Evolutionary conservation across 768 basidiomycete species (phyloP).

Genomic region (Mycena chlorophos): DNA sequence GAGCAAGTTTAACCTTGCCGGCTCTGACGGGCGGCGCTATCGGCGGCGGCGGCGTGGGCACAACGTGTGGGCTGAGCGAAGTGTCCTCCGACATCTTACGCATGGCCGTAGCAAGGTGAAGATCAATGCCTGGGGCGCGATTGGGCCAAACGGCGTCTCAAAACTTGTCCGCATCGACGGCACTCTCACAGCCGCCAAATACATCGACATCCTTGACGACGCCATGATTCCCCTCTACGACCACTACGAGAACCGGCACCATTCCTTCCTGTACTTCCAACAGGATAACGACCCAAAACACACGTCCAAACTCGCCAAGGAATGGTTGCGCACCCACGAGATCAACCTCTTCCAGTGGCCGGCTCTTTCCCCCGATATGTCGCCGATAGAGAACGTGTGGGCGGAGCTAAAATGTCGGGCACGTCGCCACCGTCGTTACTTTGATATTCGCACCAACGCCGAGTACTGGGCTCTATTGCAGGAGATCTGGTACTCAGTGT

Average conservation of each 20-base stretch:
- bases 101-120: constrained; percentile 2
- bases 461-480: constrained; percentile 13
- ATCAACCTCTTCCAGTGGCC: not conserved
- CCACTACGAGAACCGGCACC: constrained; percentile 2
- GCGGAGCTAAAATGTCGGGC: constrained; percentile 16
- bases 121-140: constrained; percentile 6
- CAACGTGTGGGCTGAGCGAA: not conserved
- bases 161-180: constrained; percentile 3
- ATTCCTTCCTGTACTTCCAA: constrained; percentile 21
- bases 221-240: constrained; percentile 2
- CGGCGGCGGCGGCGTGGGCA: not conserved
- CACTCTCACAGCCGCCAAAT: not conserved
- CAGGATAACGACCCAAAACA: constrained; percentile 32
- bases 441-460: constrained; percentile 8
- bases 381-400: constrained; percentile 30
- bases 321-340: constrained; percentile 22
- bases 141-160: not conserved
- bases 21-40: constrained; percentile 2
- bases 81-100: not conserved
- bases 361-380: constrained; percentile 24
- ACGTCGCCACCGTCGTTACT: not conserved
- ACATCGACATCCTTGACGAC: constrained; percentile 3
- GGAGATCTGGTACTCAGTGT: constrained; percentile 4
- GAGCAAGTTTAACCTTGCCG: constrained; percentile 1
- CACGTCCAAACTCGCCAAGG: constrained; percentile 17